These are phyloP conservation scores for Lachnellula occidentalis DNA, from an alignment of 2,329 filamentous ascomycete genomes.

Conservation along the genomic window DNA sequence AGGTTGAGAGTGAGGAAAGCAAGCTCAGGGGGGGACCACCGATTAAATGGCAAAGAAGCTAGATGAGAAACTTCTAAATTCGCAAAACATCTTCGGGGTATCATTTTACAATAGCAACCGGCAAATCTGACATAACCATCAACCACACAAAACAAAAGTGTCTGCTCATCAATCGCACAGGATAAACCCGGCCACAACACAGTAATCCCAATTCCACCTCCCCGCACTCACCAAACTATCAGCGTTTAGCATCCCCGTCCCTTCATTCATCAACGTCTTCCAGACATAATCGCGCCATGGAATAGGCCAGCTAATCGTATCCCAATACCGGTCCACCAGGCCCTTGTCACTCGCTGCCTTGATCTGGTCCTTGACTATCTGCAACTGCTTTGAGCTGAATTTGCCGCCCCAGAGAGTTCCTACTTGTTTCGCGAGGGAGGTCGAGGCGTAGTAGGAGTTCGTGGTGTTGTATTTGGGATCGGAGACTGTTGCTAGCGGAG, in stretches of 20 bases:
- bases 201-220: slow-evolving; percentile 15
- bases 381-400: slow-evolving; percentile 13
- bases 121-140: too few species aligned
- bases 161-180: not conserved
- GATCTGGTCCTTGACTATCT: slow-evolving; percentile 9
- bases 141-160: not conserved
- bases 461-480: slow-evolving; percentile 18
- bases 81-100: too few species aligned
- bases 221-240: slow-evolving; percentile 36
- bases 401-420: slow-evolving; percentile 14
- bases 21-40: too few species aligned
- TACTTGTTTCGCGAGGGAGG: slow-evolving; percentile 11
- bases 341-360: slow-evolving; percentile 31
- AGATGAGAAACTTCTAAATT: too few species aligned
- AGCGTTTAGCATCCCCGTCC: slow-evolving; percentile 37
- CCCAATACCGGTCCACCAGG: slow-evolving; percentile 37
- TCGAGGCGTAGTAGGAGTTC: slow-evolving; percentile 24
- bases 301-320: slow-evolving; percentile 36
- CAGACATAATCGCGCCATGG: slow-evolving; percentile 35
- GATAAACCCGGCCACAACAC: slow-evolving; percentile 6
- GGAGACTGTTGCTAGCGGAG: slow-evolving; percentile 31
- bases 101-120: too few species aligned
- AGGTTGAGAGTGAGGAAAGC: too few species aligned
- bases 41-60: too few species aligned
- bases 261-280: slow-evolving; percentile 33